A percentile compares a stretch with the other conserved stretches of the same genome.
Evolutionary conservation across 1,139 yeast species (phyloP).

Genomic region (Pichia sp.): DNA sequence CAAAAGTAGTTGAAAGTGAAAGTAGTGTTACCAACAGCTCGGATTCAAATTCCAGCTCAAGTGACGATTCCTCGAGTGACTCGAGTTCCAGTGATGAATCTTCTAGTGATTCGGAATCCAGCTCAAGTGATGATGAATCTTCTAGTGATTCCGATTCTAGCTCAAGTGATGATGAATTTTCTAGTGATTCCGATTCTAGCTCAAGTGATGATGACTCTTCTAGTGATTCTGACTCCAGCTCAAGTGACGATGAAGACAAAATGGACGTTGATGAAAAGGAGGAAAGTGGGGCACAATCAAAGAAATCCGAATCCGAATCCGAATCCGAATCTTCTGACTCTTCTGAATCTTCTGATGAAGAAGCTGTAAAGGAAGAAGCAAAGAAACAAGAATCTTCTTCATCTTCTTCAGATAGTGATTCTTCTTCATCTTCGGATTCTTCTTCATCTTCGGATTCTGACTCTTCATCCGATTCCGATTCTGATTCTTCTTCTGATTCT

Average conservation of each 20-base stretch:
- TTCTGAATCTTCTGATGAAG: conserved; percentile 2
- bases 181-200: conserved; percentile 10
- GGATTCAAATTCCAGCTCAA: conserved; percentile 19
- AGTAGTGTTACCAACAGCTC: neutral
- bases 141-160: conserved; percentile 23
- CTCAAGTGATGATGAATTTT: conserved; percentile 12
- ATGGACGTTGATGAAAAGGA: neutral
- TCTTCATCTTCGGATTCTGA: conserved; percentile 14
- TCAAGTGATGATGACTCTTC: conserved; percentile 18
- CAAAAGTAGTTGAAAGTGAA: neutral
- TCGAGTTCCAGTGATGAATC: conserved; percentile 9
- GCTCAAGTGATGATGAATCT: conserved; percentile 1
- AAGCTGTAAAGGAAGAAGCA: conserved; percentile 1
- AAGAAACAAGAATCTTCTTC: conserved; percentile 2
- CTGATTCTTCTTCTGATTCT: conserved; percentile 11
- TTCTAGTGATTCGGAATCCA: conserved; percentile 9
- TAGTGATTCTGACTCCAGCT: conserved; percentile 12
- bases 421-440: conserved; percentile 3
- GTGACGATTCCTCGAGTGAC: conserved; percentile 12
- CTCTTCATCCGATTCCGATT: conserved; percentile 8
- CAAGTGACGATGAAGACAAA: conserved; percentile 1
- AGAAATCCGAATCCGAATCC: no score
- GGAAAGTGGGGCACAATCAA: neutral
- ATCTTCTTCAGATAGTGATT: conserved; percentile 10
- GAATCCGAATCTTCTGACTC: neutral